phyloP scores from a whole-genome alignment of 2,329 filamentous ascomycete genomes.

The Arthrobotrys sinensis region DNA sequence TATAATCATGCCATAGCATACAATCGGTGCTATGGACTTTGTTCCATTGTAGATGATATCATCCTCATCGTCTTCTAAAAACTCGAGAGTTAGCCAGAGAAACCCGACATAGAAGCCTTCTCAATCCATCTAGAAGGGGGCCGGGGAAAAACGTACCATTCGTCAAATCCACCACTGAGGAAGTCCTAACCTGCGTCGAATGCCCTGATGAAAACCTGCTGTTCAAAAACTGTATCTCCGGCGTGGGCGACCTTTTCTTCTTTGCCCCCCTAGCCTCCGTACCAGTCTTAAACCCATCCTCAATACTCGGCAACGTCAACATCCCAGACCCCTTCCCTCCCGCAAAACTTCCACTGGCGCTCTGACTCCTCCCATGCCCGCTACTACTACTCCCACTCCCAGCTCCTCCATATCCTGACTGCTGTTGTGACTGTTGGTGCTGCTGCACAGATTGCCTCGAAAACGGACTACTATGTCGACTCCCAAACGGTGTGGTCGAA shows the following conservation, averaged over 20 bases:
- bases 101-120: neutral
- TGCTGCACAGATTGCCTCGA: slow-evolving; percentile 21
- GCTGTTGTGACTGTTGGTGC: slow-evolving; percentile 24
- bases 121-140: neutral
- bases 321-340: slow-evolving; percentile 37
- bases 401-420: slow-evolving; percentile 32
- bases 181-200: slow-evolving; percentile 35
- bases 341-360: slow-evolving; percentile 22
- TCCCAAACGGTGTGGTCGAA: slow-evolving; percentile 43
- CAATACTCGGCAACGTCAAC: slow-evolving; percentile 36
- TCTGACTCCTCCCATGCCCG: slow-evolving; percentile 28
- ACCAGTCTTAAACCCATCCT: slow-evolving; percentile 35
- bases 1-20: slow-evolving; percentile 57
- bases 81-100: slow-evolving; percentile 5
- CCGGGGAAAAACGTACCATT: slow-evolving; percentile 38
- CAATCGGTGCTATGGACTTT: slow-evolving; percentile 48
- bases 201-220: slow-evolving; percentile 48
- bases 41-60: slow-evolving; percentile 57
- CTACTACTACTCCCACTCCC: slow-evolving; percentile 14
- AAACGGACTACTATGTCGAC: slow-evolving; percentile 50
- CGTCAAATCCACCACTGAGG: slow-evolving; percentile 54
- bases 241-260: slow-evolving; percentile 48
- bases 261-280: slow-evolving; percentile 25
- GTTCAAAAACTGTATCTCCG: slow-evolving; percentile 59
- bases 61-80: slow-evolving; percentile 53